These are phyloP conservation scores for Panaeolus papilionaceus DNA, from an alignment of 768 basidiomycete genomes.

Conservation along the genomic window DNA sequence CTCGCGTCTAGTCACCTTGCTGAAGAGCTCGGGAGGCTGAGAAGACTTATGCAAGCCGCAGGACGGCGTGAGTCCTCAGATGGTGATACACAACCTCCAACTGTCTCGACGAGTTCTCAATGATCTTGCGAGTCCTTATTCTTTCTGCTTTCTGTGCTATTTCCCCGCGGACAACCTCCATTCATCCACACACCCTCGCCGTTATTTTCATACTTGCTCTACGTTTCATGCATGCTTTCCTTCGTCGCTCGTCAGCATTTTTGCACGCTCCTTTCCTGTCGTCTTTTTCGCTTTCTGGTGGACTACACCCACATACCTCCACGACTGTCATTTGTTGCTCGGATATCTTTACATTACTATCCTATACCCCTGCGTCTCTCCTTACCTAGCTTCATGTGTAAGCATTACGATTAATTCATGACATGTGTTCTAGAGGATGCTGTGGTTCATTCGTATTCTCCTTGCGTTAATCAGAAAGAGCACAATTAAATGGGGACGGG, in stretches of 20 bases:
- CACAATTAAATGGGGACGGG: too few species aligned
- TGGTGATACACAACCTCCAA: background rate
- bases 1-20: constrained; percentile 54
- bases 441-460: background rate
- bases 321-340: constrained; percentile 1
- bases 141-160: background rate
- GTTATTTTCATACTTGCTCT: background rate
- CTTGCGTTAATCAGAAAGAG: too few species aligned
- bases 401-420: constrained; percentile 14
- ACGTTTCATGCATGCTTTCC: background rate
- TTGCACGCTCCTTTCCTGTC: background rate
- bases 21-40: constrained; percentile 69
- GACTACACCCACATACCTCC: background rate
- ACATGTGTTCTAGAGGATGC: background rate
- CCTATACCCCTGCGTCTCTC: constrained; percentile 6
- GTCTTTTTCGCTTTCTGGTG: background rate
- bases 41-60: constrained; percentile 74
- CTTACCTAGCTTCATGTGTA: constrained; percentile 9
- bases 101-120: background rate
- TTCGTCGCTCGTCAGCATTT: background rate
- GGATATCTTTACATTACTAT: constrained; percentile 14
- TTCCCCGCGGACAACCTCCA: background rate
- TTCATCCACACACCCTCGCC: background rate
- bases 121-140: background rate
- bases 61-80: constrained; percentile 28